phyloP scores from a whole-genome alignment of 2,329 filamentous ascomycete species.

The Graphilbum sp. region DNA sequence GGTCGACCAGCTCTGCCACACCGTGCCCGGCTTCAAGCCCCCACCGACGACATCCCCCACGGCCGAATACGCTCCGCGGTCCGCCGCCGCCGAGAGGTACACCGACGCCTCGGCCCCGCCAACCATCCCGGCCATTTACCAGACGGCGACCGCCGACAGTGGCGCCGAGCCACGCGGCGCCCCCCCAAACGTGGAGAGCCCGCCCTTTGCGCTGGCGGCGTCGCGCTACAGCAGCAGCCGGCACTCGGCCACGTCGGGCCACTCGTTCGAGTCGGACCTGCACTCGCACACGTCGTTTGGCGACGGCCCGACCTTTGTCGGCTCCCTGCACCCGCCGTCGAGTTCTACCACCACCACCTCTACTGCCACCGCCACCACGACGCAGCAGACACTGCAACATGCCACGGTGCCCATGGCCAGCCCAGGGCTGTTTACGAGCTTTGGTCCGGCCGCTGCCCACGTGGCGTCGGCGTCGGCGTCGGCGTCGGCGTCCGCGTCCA shows the following conservation, averaged over 20 bases:
- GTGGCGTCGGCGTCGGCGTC: not conserved
- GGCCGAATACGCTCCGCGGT: slow-evolving; percentile 12
- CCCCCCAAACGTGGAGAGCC: too few species aligned
- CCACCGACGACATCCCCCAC: slow-evolving; percentile 14
- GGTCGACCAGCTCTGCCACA: slow-evolving; percentile 31
- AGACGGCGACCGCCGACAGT: not conserved
- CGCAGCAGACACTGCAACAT: too few species aligned
- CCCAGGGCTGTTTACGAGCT: not conserved
- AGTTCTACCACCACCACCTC: too few species aligned
- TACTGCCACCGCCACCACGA: too few species aligned
- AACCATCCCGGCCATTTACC: not conserved
- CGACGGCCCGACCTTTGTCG: slow-evolving; percentile 27
- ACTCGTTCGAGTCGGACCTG: slow-evolving; percentile 8
- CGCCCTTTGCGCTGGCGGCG: slow-evolving; percentile 4
- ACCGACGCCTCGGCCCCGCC: not conserved
- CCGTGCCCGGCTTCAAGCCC: slow-evolving; percentile 22
- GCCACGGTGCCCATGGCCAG: not conserved
- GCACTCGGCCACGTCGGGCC: slow-evolving; percentile 9
- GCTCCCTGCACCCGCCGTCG: slow-evolving; percentile 22
- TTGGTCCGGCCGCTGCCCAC: too few species aligned
- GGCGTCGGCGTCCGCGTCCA: slow-evolving; percentile 7
- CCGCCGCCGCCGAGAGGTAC: slow-evolving; percentile 7
- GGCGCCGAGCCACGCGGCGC: not conserved
- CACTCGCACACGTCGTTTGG: slow-evolving; percentile 27
- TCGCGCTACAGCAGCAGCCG: slow-evolving; percentile 20